Evolutionary conservation across 2,329 filamentous ascomycete species (phyloP), one percentile per base, ranked within the genome.

Genomic region (Fusarium virguliforme): DNA sequence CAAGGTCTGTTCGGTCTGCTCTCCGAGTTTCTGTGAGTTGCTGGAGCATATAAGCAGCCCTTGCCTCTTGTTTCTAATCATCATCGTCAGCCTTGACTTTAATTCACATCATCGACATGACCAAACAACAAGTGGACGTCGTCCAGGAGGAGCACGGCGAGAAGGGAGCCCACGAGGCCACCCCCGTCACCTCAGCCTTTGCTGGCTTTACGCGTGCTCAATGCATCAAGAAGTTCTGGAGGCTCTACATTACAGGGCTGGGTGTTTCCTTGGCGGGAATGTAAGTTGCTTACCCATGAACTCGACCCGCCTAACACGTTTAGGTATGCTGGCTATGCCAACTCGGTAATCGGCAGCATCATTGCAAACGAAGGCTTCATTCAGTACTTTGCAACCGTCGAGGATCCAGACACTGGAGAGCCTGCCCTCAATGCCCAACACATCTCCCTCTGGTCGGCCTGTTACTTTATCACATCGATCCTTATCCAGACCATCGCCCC

Each of bases 291-390:
- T 12, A 22, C 41, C 2, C 32, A 35, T 6, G 10, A 18, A 18
- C 18, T 18, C 18, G 18, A 18, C 18, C 18, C 18, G 18, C 18
- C 18, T 18, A 18, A 18, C 18, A 18, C 18, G 18, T 18, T 18
- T 34, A 53, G 48, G 48, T 53, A 53, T 15, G 48, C 63, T 12
- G 63, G 63, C 1, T 65, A 65, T 22, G 63, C 65, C 43, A 67
- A 38, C 37, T 67, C 60, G 8, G 67, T 56, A 1, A 34, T 69
- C 13, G 67, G 67, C 2, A 69, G 67, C 26, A 61, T 65, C 13
- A 54, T 65, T 57, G 63, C 63, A 35, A 65, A 65, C 32, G 53
- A 58, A 10, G 63, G 63, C 30, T 65, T 65, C 24, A 65, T 65
- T 13, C 37, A 62, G 18, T 62, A 62, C 46, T 65, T 65, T 48